These are phyloP conservation scores for Aaosphaeria pasadenensis DNA, from an alignment of 2,329 filamentous ascomycete genomes.

Conservation along the genomic window DNA sequence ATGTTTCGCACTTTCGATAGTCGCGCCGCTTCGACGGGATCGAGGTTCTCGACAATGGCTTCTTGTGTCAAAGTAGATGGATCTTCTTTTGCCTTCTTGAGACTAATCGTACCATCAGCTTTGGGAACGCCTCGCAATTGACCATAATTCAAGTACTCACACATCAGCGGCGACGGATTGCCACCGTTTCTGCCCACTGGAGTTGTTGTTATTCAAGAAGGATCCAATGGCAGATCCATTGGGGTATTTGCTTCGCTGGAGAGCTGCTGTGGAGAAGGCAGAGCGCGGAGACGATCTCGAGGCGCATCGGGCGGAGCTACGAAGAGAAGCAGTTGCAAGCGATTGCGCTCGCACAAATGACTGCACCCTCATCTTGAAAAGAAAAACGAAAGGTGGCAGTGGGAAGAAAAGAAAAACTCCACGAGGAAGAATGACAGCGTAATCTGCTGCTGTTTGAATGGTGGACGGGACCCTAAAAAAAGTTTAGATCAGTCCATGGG, in stretches of 20 bases:
- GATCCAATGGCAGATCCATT: slow-evolving; percentile 26
- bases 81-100: slow-evolving; percentile 56
- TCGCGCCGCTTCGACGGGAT: slow-evolving; percentile 72
- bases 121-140: neutral
- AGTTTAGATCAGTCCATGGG: slow-evolving; percentile 12
- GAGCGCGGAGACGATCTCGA: slow-evolving; percentile 25
- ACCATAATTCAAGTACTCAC: slow-evolving; percentile 19
- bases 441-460: slow-evolving; percentile 18
- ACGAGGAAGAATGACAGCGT: slow-evolving; percentile 20
- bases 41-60: slow-evolving; percentile 74
- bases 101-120: slow-evolving; percentile 4
- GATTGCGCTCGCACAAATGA: slow-evolving; percentile 32
- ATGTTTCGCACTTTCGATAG: slow-evolving; percentile 88
- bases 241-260: slow-evolving; percentile 22
- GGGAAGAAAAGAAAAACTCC: slow-evolving; percentile 7
- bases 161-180: slow-evolving; percentile 36
- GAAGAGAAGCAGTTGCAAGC: slow-evolving; percentile 23
- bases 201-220: slow-evolving; percentile 24
- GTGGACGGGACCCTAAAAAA: slow-evolving; percentile 17
- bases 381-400: slow-evolving; percentile 6
- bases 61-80: slow-evolving; percentile 59
- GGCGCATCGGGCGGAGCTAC: slow-evolving; percentile 21
- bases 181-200: slow-evolving; percentile 30
- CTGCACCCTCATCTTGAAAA: slow-evolving; percentile 31
- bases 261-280: slow-evolving; percentile 30